These are phyloP conservation scores for Gaeumannomyces tritici DNA, from an alignment of 2,329 filamentous ascomycete genomes.

Conservation along the genomic window DNA sequence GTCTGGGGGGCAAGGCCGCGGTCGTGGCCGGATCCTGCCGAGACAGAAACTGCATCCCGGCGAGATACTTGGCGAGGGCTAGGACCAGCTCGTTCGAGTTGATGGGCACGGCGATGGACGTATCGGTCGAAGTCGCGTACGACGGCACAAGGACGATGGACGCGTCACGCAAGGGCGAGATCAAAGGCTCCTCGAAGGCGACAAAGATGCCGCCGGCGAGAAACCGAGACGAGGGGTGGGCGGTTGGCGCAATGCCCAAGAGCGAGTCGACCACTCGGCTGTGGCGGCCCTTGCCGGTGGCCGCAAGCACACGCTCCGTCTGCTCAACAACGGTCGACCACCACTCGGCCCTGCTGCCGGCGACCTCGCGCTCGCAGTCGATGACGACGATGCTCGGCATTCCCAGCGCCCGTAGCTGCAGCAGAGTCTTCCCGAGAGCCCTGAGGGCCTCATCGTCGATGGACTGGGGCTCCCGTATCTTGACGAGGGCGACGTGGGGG, in stretches of 20 bases:
- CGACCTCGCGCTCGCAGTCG: constrained; percentile 46
- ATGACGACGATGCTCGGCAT: constrained; percentile 75
- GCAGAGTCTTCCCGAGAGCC: constrained; percentile 74
- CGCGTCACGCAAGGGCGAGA: constrained; percentile 57
- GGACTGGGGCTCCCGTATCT: constrained; percentile 64
- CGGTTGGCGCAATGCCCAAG: constrained; percentile 27
- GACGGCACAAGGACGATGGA: constrained; percentile 60
- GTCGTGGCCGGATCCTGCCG: constrained; percentile 16
- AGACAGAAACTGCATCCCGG: constrained; percentile 46
- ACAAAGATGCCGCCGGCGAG: constrained; percentile 26
- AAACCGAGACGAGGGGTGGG: constrained; percentile 19
- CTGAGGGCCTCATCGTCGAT: constrained; percentile 59
- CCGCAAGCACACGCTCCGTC: constrained; percentile 2
- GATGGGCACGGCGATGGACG: constrained; percentile 25
- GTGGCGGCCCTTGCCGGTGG: constrained; percentile 43
- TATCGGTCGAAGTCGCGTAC: constrained; percentile 31
- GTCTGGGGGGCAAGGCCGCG: constrained; percentile 1
- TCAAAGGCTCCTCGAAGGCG: constrained; percentile 42
- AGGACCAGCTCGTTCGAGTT: constrained; percentile 57
- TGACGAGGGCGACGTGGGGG: constrained; percentile 75
- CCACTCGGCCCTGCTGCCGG: not conserved
- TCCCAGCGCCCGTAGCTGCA: constrained; percentile 73
- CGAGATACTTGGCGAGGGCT: constrained; percentile 67
- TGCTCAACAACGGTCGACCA: constrained; percentile 1
- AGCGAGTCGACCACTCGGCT: constrained; percentile 57